phyloP scores from a whole-genome alignment of 2,329 filamentous ascomycete species.

The Pezizomycotina sp. region DNA sequence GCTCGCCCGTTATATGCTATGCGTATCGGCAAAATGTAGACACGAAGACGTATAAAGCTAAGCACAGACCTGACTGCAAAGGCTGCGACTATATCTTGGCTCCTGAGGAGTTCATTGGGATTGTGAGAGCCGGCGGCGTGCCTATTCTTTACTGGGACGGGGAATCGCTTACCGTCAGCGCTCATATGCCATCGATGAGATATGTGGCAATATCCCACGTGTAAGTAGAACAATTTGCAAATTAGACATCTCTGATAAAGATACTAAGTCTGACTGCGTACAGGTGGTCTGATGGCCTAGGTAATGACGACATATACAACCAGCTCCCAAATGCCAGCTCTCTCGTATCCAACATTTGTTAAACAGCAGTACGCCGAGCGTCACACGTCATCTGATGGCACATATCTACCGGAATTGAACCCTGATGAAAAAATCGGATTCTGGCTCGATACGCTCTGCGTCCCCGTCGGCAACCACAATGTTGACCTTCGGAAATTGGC shows the following conservation, averaged over 20 bases:
- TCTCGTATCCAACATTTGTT: constrained; percentile 2
- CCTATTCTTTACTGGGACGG: not conserved
- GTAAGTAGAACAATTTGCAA: not conserved
- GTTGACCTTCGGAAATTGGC: not conserved
- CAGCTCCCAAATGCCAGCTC: constrained; percentile 2
- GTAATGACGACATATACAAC: not conserved
- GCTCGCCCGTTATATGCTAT: constrained; percentile 1
- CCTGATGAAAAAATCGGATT: not conserved
- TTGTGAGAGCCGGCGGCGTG: not conserved
- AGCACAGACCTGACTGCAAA: not conserved
- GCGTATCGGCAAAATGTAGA: constrained; percentile 3
- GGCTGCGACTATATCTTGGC: not conserved
- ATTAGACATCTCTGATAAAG: not conserved
- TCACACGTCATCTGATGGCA: too few species aligned
- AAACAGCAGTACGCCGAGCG: not conserved
- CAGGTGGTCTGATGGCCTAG: constrained; percentile 3
- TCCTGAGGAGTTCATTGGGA: not conserved
- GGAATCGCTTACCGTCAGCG: not conserved
- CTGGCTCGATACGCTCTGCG: constrained; percentile 4
- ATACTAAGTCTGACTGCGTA: too few species aligned
- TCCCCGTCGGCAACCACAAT: constrained; percentile 1
- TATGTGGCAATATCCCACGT: not conserved
- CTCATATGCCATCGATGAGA: not conserved
- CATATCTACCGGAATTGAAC: too few species aligned
- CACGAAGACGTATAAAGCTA: not conserved